Evolutionary conservation across 2,329 filamentous ascomycete genomes (phyloP), one percentile per base, ranked within the genome.

Genomic region (Diaporthe sp.): DNA sequence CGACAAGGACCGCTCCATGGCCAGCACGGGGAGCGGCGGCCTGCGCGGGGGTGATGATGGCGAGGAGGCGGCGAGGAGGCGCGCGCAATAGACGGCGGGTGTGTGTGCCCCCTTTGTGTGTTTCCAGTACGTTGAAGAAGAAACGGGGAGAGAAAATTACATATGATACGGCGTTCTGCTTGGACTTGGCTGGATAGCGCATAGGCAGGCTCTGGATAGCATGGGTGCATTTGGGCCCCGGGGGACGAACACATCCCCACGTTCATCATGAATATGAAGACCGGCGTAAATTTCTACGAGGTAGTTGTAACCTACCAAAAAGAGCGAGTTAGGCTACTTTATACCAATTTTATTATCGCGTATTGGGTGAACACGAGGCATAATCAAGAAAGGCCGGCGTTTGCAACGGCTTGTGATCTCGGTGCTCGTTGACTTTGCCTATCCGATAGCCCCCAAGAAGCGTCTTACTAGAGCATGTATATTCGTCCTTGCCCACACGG

Each of bases 51-150:
- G n/a, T 3, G n/a, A 62, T 12, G 73, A 39, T 10, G 73, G 71
- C 34, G 39, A 71, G 13, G 73, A 62, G 25, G 71, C 65, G 15
- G 73, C 70, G 44, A 77, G 71, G 68, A 51, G 49, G 53, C 71
- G 71, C 5, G 71, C 37, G 13, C 37, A 34, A 17, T 73, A 37
- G n/a, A 55, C 3, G 49, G 65, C 13, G n/a, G 42, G 10, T 44
- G 10, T 13, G 31, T 39, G 37, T 39, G 37, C 37, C 10, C 12
- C 22, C 12, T 34, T 28, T 13, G 34, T 19, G 5, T n/a, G 17
- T 19, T 8, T 49, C 17, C 19, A 7, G 46, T 15, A 22, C 7
- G 34, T 68, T 19, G 22, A 22, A 42, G 34, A 28, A 9, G 3
- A 17, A 58, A 10, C 34, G 34, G 4, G n/a, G 13, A n/a, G 22